Evolutionary conservation across 2,329 filamentous ascomycete species (phyloP).

Genomic region (Pseudopyricularia javanii): DNA sequence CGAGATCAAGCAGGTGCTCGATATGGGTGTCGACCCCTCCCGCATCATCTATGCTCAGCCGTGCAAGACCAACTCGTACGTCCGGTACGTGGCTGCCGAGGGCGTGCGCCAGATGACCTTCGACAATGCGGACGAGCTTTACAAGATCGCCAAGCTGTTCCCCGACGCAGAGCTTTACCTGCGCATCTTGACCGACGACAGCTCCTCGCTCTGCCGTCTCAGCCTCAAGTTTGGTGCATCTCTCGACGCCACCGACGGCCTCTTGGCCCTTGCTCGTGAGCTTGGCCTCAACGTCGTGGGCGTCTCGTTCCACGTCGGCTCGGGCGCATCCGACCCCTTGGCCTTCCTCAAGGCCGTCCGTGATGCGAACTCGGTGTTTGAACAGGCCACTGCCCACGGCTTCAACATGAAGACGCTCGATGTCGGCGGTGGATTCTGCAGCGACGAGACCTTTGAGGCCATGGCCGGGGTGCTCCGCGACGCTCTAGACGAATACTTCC

Average conservation of each 20-base stretch:
- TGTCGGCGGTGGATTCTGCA: conserved; percentile 85
- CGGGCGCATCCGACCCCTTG: conserved; percentile 84
- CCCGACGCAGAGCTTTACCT: conserved; percentile 84
- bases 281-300: conserved; percentile 85
- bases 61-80: conserved; percentile 98
- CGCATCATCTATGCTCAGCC: conserved; percentile 99
- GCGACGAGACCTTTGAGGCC: conserved; percentile 69
- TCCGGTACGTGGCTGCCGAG: conserved; percentile 74
- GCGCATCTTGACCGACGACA: conserved; percentile 93
- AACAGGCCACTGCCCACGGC: conserved; percentile 65
- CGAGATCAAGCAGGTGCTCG: conserved; percentile 86
- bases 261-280: conserved; percentile 69
- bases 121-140: conserved; percentile 94
- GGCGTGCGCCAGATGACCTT: conserved; percentile 98
- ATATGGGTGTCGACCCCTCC: conserved; percentile 68
- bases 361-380: conserved; percentile 81
- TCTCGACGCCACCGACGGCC: conserved; percentile 64
- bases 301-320: conserved; percentile 96
- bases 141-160: conserved; percentile 90
- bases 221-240: conserved; percentile 96
- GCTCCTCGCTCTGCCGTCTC: conserved; percentile 81
- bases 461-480: conserved; percentile 73
- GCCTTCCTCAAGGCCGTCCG: conserved; percentile 85
- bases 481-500: conserved; percentile 82
- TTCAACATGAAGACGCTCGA: conserved; percentile 80